phyloP scores from a whole-genome alignment of 805 yeast genomes.

The Hanseniaspora occidentalis region DNA sequence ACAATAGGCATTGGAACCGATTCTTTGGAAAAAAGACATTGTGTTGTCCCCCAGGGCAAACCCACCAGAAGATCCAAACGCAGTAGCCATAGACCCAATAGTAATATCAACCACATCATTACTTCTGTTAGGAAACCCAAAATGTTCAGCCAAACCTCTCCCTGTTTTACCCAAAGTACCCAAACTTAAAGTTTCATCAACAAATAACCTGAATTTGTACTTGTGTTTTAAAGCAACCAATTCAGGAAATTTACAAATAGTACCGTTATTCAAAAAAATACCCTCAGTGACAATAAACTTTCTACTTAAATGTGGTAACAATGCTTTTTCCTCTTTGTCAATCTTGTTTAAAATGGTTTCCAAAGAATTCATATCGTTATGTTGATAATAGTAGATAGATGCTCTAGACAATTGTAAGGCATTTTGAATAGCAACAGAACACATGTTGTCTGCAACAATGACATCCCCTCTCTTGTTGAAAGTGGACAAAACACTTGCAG shows the following conservation, averaged over 20 bases:
- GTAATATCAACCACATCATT: conserved; percentile 60
- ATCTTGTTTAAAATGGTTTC: conserved; percentile 54
- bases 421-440: conserved; percentile 68
- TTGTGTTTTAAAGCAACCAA: conserved; percentile 64
- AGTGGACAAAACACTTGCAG: conserved; percentile 82
- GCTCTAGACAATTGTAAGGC: conserved; percentile 82
- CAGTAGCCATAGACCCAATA: conserved; percentile 71
- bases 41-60: conserved; percentile 78
- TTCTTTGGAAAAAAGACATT: conserved; percentile 86
- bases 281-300: conserved; percentile 90
- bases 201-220: conserved; percentile 72
- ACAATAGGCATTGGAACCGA: conserved; percentile 80
- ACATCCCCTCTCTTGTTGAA: conserved; percentile 92
- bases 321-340: conserved; percentile 46
- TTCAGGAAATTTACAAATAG: conserved; percentile 55
- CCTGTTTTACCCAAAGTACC: conserved; percentile 83
- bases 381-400: conserved; percentile 59
- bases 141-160: conserved; percentile 73
- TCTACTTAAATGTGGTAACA: conserved; percentile 63
- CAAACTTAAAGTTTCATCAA: conserved; percentile 79
- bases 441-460: conserved; percentile 74
- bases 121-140: conserved; percentile 43
- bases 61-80: conserved; percentile 84
- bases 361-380: conserved; percentile 77
- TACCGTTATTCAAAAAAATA: conserved; percentile 70